Base-by-base conservation (phyloP, 2,329 filamentous ascomycete species). In the Alternaria longipes region DNA sequence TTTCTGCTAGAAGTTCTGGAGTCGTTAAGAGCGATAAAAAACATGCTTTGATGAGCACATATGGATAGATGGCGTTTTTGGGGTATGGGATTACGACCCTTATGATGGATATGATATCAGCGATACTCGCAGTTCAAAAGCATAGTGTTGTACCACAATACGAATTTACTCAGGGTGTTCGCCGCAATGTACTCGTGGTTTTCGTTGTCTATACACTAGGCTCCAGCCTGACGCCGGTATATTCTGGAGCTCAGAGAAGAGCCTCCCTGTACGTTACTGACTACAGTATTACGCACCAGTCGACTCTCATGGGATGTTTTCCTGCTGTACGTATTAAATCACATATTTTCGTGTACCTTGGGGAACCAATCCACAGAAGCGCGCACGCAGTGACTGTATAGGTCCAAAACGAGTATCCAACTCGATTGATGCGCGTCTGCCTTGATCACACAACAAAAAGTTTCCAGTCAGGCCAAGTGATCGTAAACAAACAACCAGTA, bases 21-120 rank as follows among this genome's bases (percentile, higher is more conserved):
- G 0, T 8, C 20, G 12, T 6, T 28, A 32, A 5, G 7, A 9
- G 34, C 36, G 24, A 42, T 8, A 42, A 30, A 30, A 30, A 41
- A 34, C 7, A 16, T 26, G 34, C 50, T 52, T 52, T 11, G 12
- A 52, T 52, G 34, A 20, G 50, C 50, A 41, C 24, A 52, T 41
- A 16, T 28, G 12, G 50, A 41, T 52, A 52, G 50, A 52, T 41
- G 50, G 50, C 34, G 36, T 41, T 52, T 41, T 52, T 12, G 28
- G 18, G 9, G n/a, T 52, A n/a, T 41, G 22, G 36, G 49, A n/a
- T 52, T 16, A 52, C 9, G 34, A 52, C 22, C 49, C 49, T 40
- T 16, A 16, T 41, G 34, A 52, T 16, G 36, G 22, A 52, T 20
- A 41, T 52, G 50, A 41, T 52, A 52, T 50, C 32, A 50, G 46